Evolutionary conservation across 2,329 filamentous ascomycete species (phyloP), one percentile per base, ranked within the genome.

Genomic region (Aspergillus luchuensis): DNA sequence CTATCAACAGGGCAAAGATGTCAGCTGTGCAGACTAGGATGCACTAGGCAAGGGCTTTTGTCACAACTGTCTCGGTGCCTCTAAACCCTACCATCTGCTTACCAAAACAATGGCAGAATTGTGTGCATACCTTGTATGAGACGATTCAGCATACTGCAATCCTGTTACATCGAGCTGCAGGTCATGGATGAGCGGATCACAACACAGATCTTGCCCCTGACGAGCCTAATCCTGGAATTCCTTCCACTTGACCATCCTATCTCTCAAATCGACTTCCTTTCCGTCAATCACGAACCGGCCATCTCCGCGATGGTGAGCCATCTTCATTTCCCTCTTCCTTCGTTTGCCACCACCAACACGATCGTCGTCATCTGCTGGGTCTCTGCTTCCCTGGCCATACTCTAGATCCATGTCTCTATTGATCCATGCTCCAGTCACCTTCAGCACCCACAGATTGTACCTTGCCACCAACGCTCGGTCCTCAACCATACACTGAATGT

Each of bases 261-360:
- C 23, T 28, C 53, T 56, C 38, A 56, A 3, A 15, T 56, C 53
- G 23, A 56, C n/a, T 17, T 56, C 53, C 39, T 45, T 13, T 21
- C 53, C 53, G 43, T 56, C 53, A 6, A 56, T 41, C 53, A 56
- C 53, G 15, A 56, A 56, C n/a, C 53, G 33, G 3, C 53, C 53
- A 45, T 56, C 53, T 17, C 53, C 53, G 30, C 53, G 53, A 36
- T 56, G 53, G 53, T 56, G 53, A 28, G 43, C 53, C 53, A 56
- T 56, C 39, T 45, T 56, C 53, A 56, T 56, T 30, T 56, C 39
- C 39, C 39, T 56, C 53, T 33, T 43, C 53, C 39, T 30, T 50
- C 17, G 25, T 30, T 50, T 17, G 23, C 47, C 39, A 33, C 53
- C 53, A 56, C 53, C 53, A 56, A 45, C 39, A 55, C 25, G 11